phyloP scores from a whole-genome alignment of 148 eudicot genomes.

The Selenicereus undatus region DNA sequence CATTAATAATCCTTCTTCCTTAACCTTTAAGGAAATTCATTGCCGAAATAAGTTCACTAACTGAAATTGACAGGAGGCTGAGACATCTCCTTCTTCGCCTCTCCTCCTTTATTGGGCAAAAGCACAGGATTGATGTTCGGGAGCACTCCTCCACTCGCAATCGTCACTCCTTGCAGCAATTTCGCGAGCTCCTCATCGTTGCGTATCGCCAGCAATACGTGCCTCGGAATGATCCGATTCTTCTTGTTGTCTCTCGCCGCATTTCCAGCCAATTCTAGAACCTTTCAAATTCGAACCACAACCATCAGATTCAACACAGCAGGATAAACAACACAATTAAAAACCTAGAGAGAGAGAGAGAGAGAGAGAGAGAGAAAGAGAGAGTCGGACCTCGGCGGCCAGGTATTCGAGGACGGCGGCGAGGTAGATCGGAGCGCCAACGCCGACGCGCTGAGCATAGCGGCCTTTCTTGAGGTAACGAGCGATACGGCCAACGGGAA shows the following conservation, averaged over 20 bases:
- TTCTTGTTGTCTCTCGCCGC: constrained; percentile 48
- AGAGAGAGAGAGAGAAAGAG: not conserved
- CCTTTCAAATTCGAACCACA: constrained; percentile 16
- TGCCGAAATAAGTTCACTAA: not conserved
- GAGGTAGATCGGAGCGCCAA: constrained; percentile 40
- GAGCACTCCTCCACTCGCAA: constrained; percentile 35
- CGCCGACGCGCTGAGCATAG: constrained; percentile 38
- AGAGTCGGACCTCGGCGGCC: constrained; percentile 30
- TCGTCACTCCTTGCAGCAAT: constrained; percentile 41
- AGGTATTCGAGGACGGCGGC: constrained; percentile 43
- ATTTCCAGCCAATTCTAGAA: constrained; percentile 41
- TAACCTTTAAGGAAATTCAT: not conserved
- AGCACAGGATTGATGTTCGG: constrained; percentile 36
- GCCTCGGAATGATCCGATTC: constrained; percentile 41
- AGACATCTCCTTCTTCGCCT: constrained; percentile 4
- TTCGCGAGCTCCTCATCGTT: constrained; percentile 43
- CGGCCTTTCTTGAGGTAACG: constrained; percentile 41
- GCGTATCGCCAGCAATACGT: constrained; percentile 30
- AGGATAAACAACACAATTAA: not conserved
- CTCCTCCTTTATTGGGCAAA: constrained; percentile 27
- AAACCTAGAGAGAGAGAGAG: not conserved
- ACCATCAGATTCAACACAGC: not conserved
- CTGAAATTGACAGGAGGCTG: not conserved
- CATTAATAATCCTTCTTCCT: not conserved
- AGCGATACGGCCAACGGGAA: constrained; percentile 39